Percentiles rank a stretch among this genome's conserved stretches.
Evolutionary conservation across 2,329 filamentous ascomycete genomes (phyloP).

Genomic region (Hymenoscyphus repandus): DNA sequence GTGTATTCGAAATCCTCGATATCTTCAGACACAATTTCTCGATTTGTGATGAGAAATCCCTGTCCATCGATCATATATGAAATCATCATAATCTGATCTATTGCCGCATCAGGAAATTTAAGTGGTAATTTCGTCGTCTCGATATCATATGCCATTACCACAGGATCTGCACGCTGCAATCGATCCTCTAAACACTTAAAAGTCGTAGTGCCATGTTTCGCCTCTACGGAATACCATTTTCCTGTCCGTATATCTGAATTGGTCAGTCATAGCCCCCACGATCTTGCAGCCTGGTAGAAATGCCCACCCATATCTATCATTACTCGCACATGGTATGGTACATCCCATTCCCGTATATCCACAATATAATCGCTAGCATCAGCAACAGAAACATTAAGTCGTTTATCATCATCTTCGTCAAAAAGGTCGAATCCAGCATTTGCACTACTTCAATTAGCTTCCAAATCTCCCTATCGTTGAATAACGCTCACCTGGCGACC

Average conservation of each 20-base stretch:
- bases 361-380: conserved; percentile 97
- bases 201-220: conserved; percentile 84
- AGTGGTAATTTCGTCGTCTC: conserved; percentile 93
- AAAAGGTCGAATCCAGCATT: conserved; percentile 90
- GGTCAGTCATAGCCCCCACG: conserved; percentile 14
- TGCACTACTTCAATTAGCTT: conserved; percentile 43
- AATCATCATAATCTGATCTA: conserved; percentile 99
- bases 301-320: conserved; percentile 81
- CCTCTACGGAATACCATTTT: conserved; percentile 95
- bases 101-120: conserved; percentile 91
- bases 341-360: conserved; percentile 98
- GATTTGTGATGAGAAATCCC: conserved; percentile 95
- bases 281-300: not conserved
- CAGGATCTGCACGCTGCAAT: conserved; percentile 84
- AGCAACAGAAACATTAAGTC: conserved; percentile 66
- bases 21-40: conserved; percentile 95
- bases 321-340: conserved; percentile 98
- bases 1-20: conserved; percentile 98
- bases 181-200: conserved; percentile 81
- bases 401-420: conserved; percentile 80
- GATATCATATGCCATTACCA: conserved; percentile 99
- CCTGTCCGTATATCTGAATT: conserved; percentile 80
- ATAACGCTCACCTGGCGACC: conserved; percentile 68
- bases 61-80: conserved; percentile 99
- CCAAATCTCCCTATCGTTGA: not conserved